Conservation (phyloP, 1,139 yeast genomes). For the Blastobotrys raffinosifermentans region DNA sequence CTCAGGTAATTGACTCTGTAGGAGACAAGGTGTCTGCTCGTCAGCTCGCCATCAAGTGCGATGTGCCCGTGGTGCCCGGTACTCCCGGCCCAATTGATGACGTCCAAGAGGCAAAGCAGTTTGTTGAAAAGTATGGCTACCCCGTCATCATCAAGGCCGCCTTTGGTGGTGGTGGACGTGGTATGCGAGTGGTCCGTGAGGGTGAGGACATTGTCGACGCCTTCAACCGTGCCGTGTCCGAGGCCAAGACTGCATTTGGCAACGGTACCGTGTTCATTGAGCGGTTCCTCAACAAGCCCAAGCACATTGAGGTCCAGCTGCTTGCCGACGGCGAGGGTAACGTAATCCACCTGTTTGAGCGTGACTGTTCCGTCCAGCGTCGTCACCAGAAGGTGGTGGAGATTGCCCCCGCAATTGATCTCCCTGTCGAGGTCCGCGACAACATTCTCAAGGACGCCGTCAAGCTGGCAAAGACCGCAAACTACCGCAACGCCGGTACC, state of each 20-base stretch:
- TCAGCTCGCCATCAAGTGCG: constrained; percentile 68
- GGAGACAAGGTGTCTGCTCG: constrained; percentile 98
- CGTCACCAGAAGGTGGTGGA: constrained; percentile 99
- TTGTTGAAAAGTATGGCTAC: constrained; percentile 78
- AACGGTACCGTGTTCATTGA: constrained; percentile 98
- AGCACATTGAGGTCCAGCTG: constrained; percentile 96
- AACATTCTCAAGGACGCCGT: constrained; percentile 94
- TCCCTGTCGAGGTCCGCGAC: constrained; percentile 76
- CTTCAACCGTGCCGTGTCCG: constrained; percentile 87
- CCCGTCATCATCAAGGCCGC: constrained; percentile 99
- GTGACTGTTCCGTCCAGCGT: constrained; percentile 99
- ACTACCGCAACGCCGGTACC: constrained; percentile 96
- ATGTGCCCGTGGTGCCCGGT: constrained; percentile 96
- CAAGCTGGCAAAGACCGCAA: constrained; percentile 77
- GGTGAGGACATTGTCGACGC: constrained; percentile 94
- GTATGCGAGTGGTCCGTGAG: constrained; percentile 98
- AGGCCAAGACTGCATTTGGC: constrained; percentile 92
- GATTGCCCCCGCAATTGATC: constrained; percentile 96
- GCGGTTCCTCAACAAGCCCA: constrained; percentile 90
- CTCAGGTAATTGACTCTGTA: constrained; percentile 80
- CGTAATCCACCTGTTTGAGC: constrained; percentile 90
- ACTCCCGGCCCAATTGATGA: constrained; percentile 93
- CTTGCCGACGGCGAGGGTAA: constrained; percentile 93
- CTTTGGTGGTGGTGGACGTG: constrained; percentile 99
- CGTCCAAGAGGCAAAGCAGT: constrained; percentile 68